These are phyloP conservation scores for Kodamaea leandrae DNA, from an alignment of 805 yeast genomes.

Conservation along the genomic window DNA sequence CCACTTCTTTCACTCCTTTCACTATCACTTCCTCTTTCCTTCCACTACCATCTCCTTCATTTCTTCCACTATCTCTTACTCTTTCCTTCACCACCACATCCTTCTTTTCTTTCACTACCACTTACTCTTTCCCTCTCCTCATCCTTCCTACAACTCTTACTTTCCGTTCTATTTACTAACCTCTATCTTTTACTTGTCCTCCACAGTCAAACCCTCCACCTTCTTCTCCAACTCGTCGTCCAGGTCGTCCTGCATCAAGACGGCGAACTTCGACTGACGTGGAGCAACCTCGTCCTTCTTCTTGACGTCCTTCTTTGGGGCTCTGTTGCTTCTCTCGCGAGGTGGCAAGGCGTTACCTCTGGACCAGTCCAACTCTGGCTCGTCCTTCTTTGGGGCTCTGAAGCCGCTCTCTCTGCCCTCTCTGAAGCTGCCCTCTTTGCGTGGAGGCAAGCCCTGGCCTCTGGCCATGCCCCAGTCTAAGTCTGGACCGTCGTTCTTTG, in stretches of 20 bases:
- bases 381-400: constrained; percentile 23
- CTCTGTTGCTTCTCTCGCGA: constrained; percentile 16
- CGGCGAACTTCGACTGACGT: constrained; percentile 45
- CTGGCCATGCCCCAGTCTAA: constrained; percentile 44
- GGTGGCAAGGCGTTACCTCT: constrained; percentile 35
- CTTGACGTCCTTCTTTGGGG: constrained; percentile 17
- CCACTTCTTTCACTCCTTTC: too few species aligned
- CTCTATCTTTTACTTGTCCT: constrained; percentile 2
- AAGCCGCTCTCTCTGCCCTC: constrained; percentile 26
- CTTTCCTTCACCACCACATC: too few species aligned
- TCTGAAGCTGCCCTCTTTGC: constrained; percentile 31
- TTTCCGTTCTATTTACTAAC: neutral
- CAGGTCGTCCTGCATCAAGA: constrained; percentile 45
- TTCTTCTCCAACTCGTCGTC: constrained; percentile 27
- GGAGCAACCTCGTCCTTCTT: constrained; percentile 34
- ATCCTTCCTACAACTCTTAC: too few species aligned
- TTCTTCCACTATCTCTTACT: too few species aligned
- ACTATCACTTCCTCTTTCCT: too few species aligned
- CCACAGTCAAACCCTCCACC: constrained; percentile 10
- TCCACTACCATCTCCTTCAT: too few species aligned
- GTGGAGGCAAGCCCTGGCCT: constrained; percentile 31
- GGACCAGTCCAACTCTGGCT: constrained; percentile 36
- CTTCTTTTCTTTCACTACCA: too few species aligned
- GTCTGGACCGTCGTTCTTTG: constrained; percentile 38
- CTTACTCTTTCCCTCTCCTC: too few species aligned